Conservation (phyloP, 1,284 basidiomycete species). For the Tremellales sp. region DNA sequence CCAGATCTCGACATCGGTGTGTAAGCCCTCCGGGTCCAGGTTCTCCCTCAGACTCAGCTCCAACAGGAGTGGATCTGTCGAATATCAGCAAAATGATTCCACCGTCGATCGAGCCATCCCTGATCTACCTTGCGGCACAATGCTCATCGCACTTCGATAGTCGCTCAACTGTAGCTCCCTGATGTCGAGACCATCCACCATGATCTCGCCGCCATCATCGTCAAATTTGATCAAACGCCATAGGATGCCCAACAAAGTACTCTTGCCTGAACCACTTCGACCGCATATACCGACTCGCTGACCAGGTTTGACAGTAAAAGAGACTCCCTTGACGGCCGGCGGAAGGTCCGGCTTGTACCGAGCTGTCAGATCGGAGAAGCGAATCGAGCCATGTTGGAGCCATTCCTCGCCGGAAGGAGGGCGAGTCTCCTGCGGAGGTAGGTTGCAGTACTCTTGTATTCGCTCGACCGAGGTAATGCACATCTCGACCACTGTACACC, state of each 20-base stretch:
- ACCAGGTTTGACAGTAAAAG: constrained; percentile 45
- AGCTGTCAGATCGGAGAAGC: constrained; percentile 42
- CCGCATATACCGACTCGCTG: constrained; percentile 52
- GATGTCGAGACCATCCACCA: constrained; percentile 61
- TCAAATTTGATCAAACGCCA: constrained; percentile 63
- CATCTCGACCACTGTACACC: constrained; percentile 15
- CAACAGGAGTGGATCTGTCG: constrained; percentile 17
- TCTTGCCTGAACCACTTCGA: constrained; percentile 44
- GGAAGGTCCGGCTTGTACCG: constrained; percentile 46
- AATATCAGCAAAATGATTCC: background rate
- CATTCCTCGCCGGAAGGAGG: constrained; percentile 58
- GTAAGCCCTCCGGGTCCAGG: constrained; percentile 53
- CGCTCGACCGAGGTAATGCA: constrained; percentile 70
- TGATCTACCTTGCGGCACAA: constrained; percentile 52
- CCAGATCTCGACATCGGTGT: constrained; percentile 56
- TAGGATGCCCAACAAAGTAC: constrained; percentile 54
- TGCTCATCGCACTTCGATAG: constrained; percentile 49
- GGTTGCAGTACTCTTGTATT: constrained; percentile 76
- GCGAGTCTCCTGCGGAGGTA: constrained; percentile 65
- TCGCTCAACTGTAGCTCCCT: constrained; percentile 17
- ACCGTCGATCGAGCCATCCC: background rate
- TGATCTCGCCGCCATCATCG: constrained; percentile 55
- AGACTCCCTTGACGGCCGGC: constrained; percentile 48
- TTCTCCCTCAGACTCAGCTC: constrained; percentile 29
- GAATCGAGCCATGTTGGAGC: constrained; percentile 45